Percentiles rank a stretch among this genome's conserved stretches.
These are phyloP conservation scores for Sporobolomyces phaffii DNA, from an alignment of 768 basidiomycete genomes.

Conservation along the genomic window DNA sequence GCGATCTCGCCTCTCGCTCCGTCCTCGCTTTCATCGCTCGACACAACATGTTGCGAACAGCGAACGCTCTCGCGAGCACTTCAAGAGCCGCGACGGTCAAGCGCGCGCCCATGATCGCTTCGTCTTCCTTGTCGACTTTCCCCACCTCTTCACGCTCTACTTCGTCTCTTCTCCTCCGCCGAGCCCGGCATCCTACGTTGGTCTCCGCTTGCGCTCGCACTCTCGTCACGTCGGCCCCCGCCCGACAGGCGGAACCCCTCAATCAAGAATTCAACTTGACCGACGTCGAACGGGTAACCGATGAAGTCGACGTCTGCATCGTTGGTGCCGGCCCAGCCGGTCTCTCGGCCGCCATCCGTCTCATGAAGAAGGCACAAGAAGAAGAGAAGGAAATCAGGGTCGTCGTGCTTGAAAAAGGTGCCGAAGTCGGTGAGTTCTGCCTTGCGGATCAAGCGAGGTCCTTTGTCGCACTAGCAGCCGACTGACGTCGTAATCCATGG, in stretches of 20 bases:
- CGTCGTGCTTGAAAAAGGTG: conserved; percentile 82
- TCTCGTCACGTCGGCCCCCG: not conserved
- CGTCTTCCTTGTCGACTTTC: conserved; percentile 4
- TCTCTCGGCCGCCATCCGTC: conserved; percentile 84
- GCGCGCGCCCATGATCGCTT: not conserved
- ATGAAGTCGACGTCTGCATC: conserved; percentile 94
- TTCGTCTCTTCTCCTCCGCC: not conserved
- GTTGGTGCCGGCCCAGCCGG: conserved; percentile 95
- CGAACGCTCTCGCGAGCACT: conserved; percentile 5
- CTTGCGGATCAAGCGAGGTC: no score
- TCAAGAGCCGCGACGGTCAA: not conserved
- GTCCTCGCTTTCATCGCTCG: not conserved
- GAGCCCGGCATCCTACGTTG: not conserved
- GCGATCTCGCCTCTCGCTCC: not conserved
- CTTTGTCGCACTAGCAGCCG: no score
- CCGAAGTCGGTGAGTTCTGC: conserved; percentile 69
- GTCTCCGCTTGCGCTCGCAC: not conserved
- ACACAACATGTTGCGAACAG: not conserved
- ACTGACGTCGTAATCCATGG: no score
- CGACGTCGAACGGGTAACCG: conserved; percentile 71
- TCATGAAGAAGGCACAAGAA: conserved; percentile 85
- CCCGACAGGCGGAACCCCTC: conserved; percentile 5
- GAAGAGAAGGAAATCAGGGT: conserved; percentile 88
- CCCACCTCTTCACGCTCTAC: conserved; percentile 8
- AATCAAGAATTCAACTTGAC: conserved; percentile 24